Base-by-base conservation (phyloP, 306 rosid genomes). In the Begonia fuchsioides region DNA sequence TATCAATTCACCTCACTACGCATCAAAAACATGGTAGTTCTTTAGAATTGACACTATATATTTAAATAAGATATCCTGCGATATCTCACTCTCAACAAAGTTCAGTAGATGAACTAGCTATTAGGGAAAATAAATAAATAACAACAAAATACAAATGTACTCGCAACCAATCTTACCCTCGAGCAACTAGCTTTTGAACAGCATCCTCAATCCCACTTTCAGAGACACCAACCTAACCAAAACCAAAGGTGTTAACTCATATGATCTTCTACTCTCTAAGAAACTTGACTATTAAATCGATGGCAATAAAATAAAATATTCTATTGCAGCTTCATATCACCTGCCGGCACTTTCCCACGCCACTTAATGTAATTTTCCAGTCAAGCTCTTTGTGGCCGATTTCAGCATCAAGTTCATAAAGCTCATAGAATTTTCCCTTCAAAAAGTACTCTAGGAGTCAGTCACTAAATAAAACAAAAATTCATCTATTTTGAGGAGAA, bases 171-270 rank as follows among this genome's bases (percentile, higher is more conserved):
- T 62, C 97, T 68, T 81, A 90, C 97, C 95, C 97, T 17, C 90
- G 82, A 52, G 88, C 84, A 67, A 90, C 97, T 61, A 90, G 73
- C 70, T 84, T 90, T 45, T 81, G 82, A 64, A 88, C 71, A 63
- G 97, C 97, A 70, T 78, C 86, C 49, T 84, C 97, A 76, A 88
- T 84, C 60, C 97, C 97, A 79, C 93, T 81, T 71, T 88, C 97
- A 70, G 93, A 80, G 56, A 88, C 78, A 48, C 97, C 97, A 66
- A 88, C 97, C 97, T 88, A 73, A 74, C 40, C 44, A 51, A 48
- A 61, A 68, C 43, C 38, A 48, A 54, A 41, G 26, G 26, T 43
- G 45, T 43, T 45, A 49, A n/a, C 12, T n/a, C 20, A 3, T 10
- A 7, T 18, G 39, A 50, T 58, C 46, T 16, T 51, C 51, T 38